Evolutionary conservation across 2,329 filamentous ascomycete genomes (phyloP).

Genomic region (Colletotrichum graminicola): DNA sequence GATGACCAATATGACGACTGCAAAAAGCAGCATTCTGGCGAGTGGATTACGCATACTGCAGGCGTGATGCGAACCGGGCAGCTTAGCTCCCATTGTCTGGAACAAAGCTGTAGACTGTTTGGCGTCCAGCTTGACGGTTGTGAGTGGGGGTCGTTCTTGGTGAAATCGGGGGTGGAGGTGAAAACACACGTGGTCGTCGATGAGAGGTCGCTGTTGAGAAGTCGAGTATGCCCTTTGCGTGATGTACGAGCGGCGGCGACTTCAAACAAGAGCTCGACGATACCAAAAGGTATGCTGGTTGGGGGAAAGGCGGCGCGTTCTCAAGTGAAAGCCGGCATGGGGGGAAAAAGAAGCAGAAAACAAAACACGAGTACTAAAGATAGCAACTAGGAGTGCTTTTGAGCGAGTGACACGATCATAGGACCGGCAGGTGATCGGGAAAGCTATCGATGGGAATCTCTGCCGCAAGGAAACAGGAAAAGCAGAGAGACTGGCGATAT

Average conservation of each 20-base stretch:
- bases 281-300: not conserved
- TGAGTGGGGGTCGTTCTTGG: not conserved
- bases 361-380: conserved; percentile 20
- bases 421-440: conserved; percentile 41
- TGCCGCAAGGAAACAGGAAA: conserved; percentile 24
- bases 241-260: conserved; percentile 1
- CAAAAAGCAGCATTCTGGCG: conserved; percentile 58
- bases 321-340: conserved; percentile 12
- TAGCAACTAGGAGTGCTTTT: conserved; percentile 32
- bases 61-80: conserved; percentile 56
- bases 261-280: conserved; percentile 17
- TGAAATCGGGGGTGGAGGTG: not conserved
- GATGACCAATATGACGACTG: conserved; percentile 58
- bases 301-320: not conserved
- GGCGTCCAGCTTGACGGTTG: conserved; percentile 40
- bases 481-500: conserved; percentile 39
- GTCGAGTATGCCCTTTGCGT: not conserved
- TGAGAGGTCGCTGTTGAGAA: not conserved
- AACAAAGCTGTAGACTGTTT: conserved; percentile 24
- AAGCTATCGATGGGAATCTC: conserved; percentile 29
- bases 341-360: not conserved
- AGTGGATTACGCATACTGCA: conserved; percentile 64
- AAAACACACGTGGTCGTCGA: not conserved
- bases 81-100: conserved; percentile 54
- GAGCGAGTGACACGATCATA: conserved; percentile 44